Evolutionary conservation across 768 basidiomycete genomes (phyloP), one percentile per base, ranked within the genome.

Genomic region (Kwoniella sp.): DNA sequence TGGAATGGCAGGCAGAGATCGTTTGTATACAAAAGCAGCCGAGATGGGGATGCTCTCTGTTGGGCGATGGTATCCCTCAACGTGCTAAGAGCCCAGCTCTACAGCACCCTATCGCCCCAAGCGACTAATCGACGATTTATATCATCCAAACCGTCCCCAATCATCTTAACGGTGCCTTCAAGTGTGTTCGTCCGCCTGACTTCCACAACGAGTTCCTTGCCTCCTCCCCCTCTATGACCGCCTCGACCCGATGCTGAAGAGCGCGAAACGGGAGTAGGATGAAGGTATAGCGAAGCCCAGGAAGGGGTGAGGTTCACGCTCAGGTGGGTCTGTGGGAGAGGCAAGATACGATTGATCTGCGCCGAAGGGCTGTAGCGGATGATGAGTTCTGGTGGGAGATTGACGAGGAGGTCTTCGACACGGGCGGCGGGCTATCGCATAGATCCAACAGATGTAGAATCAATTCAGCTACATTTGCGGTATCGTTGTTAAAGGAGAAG

Each of bases 381-480:
- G 46, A 73, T 65, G 13, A 70, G 64, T 17, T 27, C 5, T 13
- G 63, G 36, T 4, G 73, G 64, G 13, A 74, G 37, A 6, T 54
- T 67, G 2, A 52, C 25, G 25, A 77, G 68, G 7, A 74, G 67
- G 51, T 77, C 76, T 60, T 77, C 76, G 2, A 73, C 62, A 25
- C 73, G 46, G 17, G 76, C 73, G 29, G 54, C 25, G 22, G 76
- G 76, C 72, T 76, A n/a, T n/a, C n/a, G n/a, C n/a, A n/a, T n/a
- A n/a, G n/a, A n/a, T n/a, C n/a, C n/a, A n/a, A n/a, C n/a, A n/a
- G n/a, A n/a, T n/a, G n/a, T n/a, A n/a, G n/a, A n/a, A n/a, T n/a
- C n/a, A n/a, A n/a, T n/a, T n/a, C n/a, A n/a, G n/a, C n/a, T n/a
- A n/a, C n/a, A n/a, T n/a, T n/a, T n/a, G n/a, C n/a, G n/a, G n/a